Evolutionary conservation across 1,284 basidiomycete genomes (phyloP), one percentile per base, ranked within the genome.

Genomic region (Peniophora sp.): DNA sequence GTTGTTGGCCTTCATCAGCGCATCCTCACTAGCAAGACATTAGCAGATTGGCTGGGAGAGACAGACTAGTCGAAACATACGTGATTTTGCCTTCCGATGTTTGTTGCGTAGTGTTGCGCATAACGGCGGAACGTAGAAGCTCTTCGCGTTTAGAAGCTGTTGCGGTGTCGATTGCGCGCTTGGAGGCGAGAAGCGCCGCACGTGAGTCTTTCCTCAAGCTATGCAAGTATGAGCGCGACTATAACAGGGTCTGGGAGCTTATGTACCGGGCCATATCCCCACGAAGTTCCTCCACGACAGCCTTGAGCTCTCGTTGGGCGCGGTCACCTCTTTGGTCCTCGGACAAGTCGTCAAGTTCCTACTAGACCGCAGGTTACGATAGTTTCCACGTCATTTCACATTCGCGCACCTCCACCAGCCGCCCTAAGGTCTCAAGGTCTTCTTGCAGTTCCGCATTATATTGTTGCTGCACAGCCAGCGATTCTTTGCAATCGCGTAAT

Each of bases 1-100:
- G 57, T 88, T 81, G 52, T 85, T 92, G 22, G 92, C 84, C 57
- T 84, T 85, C 85, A 94, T 93, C 9, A 97, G 74, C 0, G 78
- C 78, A 58, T 97, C 92, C 55, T 92, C 92, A 8, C 85, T 90
- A 49, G 57, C 46, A 39, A 43, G 24, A 39, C 9, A 23, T 49
- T 32, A 55, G 14, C 37, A n/a, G n/a, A n/a, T n/a, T n/a, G n/a
- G n/a, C n/a, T n/a, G n/a, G 27, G 20, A n/a, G n/a, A 48, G n/a
- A 15, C 27, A 42, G 8, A 18, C 53, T 24, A 18, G 14, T 9
- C 9, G 41, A 43, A 9, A 20, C 79, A 50, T 53, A 82, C 83
- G 71, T 71, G 41, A 71, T 65, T 69, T 84, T 84, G 62, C 80
- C 81, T 37, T 74, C 74, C 23, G 65, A 62, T 3, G 55, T 57